Evolutionary conservation across 176 grass and related monocot genomes (phyloP).

Genomic region (Dactylis glomerata): DNA sequence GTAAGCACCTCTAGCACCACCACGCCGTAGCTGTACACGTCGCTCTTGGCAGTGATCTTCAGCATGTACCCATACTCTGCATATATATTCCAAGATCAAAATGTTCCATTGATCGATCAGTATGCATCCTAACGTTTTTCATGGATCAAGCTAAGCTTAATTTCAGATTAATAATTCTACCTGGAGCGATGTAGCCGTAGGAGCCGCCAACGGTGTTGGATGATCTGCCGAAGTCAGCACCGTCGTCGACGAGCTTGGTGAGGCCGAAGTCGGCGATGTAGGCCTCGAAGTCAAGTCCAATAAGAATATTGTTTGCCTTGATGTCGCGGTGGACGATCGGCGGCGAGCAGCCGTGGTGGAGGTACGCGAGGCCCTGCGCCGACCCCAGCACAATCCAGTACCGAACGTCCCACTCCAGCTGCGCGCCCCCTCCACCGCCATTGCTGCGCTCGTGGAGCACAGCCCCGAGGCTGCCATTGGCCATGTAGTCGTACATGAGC

Average conservation of each 20-base stretch:
- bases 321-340: conserved; percentile 95
- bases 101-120: no score
- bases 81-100: no score
- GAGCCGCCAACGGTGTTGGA: no score
- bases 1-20: conserved; percentile 96
- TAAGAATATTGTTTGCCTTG: conserved; percentile 96
- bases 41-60: conserved; percentile 96
- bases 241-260: conserved; percentile 89
- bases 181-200: no score
- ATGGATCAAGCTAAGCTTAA: no score
- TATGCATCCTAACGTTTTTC: no score
- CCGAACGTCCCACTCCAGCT: conserved; percentile 89
- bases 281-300: conserved; percentile 88
- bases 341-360: conserved; percentile 91
- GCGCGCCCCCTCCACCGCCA: no score
- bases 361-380: conserved; percentile 85
- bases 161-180: no score
- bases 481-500: no score
- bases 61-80: conserved; percentile 98
- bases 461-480: no score
- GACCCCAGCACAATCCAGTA: conserved; percentile 80
- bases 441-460: no score
- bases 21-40: conserved; percentile 97
- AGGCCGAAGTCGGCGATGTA: conserved; percentile 99
- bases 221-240: no score